Conservation (phyloP, 345 rosid genomes). For the Ceriops zippeliana region DNA sequence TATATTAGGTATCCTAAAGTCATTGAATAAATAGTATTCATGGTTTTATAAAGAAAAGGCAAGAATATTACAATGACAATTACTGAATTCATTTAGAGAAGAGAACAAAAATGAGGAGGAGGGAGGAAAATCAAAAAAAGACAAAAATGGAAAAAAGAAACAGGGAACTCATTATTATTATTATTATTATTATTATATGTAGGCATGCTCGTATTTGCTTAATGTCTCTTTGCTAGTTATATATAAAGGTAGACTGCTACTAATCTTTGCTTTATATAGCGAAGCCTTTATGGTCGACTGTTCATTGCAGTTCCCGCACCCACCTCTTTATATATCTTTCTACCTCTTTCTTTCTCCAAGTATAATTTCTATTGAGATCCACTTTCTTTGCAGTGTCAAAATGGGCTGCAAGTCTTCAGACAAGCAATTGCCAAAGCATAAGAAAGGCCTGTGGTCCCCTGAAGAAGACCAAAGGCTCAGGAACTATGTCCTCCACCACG, state of each 20-base stretch:
- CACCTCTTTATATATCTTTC: conserved; percentile 5
- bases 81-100: too few relatives aligned
- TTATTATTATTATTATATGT: too few relatives aligned
- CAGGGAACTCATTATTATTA: too few relatives aligned
- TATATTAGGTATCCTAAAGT: too few relatives aligned
- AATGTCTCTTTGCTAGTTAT: not conserved
- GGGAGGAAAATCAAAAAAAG: not conserved
- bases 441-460: conserved; percentile 96
- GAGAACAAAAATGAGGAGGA: not conserved
- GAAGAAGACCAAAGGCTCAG: conserved; percentile 87
- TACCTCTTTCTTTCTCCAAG: conserved; percentile 11
- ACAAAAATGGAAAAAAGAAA: not conserved
- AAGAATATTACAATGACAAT: too few relatives aligned
- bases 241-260: conserved; percentile 20
- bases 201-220: too few relatives aligned
- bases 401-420: conserved; percentile 48
- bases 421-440: conserved; percentile 57
- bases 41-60: too few relatives aligned
- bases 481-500: conserved; percentile 54
- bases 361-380: not conserved
- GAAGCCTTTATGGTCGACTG: conserved; percentile 28
- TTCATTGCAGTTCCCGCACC: conserved; percentile 25
- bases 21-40: too few relatives aligned
- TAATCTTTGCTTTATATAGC: conserved; percentile 21
- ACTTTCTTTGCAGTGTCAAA: conserved; percentile 7